Base-by-base conservation (phyloP, 2,329 filamentous ascomycete genomes). In the Alternaria gansuensis region DNA sequence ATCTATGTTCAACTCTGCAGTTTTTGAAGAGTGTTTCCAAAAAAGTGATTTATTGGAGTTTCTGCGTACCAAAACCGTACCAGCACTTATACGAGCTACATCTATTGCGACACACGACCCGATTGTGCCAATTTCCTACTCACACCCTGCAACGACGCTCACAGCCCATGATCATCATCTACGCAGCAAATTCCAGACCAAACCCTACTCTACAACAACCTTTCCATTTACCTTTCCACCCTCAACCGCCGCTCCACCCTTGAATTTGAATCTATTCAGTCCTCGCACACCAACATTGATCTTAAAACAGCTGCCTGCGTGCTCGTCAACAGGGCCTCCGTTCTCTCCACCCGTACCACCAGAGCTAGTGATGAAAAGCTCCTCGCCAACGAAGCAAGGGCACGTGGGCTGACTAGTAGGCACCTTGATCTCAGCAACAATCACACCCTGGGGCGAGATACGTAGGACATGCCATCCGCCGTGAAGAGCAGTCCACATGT, bases 401-500 rank as follows among this genome's bases (percentile, higher is more conserved):
- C 93, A 97, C 7, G 92, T 95, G 64, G 92, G 86, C 77, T 92
- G 90, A 61, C 84, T 84, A 11, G 93, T 96, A 4, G 93, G 92
- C 64, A 96, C 80, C 54, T 81, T 83, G 63, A 97, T 83, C 79
- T 92, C 86, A 6, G 91, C 92, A 5, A 93, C 82, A 29, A 96
- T 78, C 69, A 88, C 81, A 3, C 92, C 92, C 50, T 84, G 77
- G 4, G 88, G 86, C 46, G 85, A 87, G 71, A 97, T 89, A 75
- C 90, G 87, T 65, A 96, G 80, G 24, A 97, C 91, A 60, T 87
- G 85, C 59, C 85, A 82, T 62, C 90, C 90, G 53, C 92, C 92
- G 73, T 92, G 95, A n/a, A 95, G 83, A 7, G 92, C 91, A 61
- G 90, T 88, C 93, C 94, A 97, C 70, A 97, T 83, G 79, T 90